These are phyloP conservation scores for Mycena vitilis DNA, from an alignment of 768 basidiomycete genomes.

Conservation along the genomic window DNA sequence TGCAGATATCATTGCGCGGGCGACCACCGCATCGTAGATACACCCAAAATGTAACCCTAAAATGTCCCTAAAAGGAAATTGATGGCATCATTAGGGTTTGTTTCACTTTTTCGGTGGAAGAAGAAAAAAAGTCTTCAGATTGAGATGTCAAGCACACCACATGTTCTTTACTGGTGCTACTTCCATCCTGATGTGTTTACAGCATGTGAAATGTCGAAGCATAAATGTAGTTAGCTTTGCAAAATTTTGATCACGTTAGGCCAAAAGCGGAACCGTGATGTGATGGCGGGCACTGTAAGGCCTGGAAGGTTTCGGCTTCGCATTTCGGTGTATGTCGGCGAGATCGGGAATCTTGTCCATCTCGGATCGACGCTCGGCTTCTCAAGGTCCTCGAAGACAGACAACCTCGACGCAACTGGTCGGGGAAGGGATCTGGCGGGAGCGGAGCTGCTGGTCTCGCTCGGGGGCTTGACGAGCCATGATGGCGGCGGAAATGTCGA, in stretches of 20 bases:
- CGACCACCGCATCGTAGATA: not conserved
- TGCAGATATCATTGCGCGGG: not conserved
- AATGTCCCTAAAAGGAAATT: not conserved
- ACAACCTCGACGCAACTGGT: too few relatives aligned
- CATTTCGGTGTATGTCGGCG: too few relatives aligned
- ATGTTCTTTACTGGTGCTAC: not conserved
- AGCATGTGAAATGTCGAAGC: not conserved
- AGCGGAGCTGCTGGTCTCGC: too few relatives aligned
- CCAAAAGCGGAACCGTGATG: constrained; percentile 7
- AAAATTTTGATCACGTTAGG: constrained; percentile 1
- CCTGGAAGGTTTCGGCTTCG: too few relatives aligned
- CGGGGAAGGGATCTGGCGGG: too few relatives aligned
- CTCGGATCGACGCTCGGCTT: too few relatives aligned
- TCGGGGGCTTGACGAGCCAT: too few relatives aligned
- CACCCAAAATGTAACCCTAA: not conserved
- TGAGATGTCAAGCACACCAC: not conserved
- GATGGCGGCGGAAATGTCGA: constrained; percentile 54
- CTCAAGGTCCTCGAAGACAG: too few relatives aligned
- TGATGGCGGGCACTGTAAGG: constrained; percentile 7
- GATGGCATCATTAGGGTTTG: constrained; percentile 14
- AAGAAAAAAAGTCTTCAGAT: constrained; percentile 2
- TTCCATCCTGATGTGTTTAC: not conserved
- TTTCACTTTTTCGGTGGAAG: constrained; percentile 14
- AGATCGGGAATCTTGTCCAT: too few relatives aligned
- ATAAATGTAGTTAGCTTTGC: not conserved